Evolutionary conservation across 2,329 filamentous ascomycete genomes (phyloP).

Genomic region (Plectosphaerella sp.): DNA sequence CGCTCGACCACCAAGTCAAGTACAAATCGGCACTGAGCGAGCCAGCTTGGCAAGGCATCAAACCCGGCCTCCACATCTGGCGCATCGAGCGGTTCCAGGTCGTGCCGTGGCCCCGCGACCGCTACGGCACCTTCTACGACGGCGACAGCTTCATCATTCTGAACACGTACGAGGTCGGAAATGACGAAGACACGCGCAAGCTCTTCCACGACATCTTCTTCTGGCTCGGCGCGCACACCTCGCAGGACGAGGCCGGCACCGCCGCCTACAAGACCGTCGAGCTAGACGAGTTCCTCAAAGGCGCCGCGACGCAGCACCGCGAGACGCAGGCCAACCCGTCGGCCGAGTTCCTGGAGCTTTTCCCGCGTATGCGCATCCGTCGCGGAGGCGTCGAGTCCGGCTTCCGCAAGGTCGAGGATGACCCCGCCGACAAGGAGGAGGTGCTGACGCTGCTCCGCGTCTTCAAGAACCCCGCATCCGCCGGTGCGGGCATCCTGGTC

Average conservation of each 20-base stretch:
- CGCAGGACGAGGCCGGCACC: slow-evolving; percentile 64
- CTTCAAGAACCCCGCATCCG: slow-evolving; percentile 52
- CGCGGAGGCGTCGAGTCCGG: slow-evolving; percentile 58
- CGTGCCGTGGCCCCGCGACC: slow-evolving; percentile 52
- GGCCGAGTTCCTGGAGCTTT: slow-evolving; percentile 55
- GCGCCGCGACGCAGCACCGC: slow-evolving; percentile 59
- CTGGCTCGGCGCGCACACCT: slow-evolving; percentile 62
- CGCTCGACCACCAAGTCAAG: slow-evolving; percentile 64
- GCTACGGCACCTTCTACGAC: slow-evolving; percentile 58
- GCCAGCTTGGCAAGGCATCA: slow-evolving; percentile 62
- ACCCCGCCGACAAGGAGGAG: slow-evolving; percentile 32
- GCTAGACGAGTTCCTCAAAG: slow-evolving; percentile 61
- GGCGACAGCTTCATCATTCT: slow-evolving; percentile 67
- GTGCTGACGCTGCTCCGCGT: slow-evolving; percentile 53
- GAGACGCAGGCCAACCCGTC: slow-evolving; percentile 58
- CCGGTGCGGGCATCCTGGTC: slow-evolving; percentile 48
- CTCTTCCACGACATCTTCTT: slow-evolving; percentile 65
- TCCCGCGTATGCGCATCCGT: slow-evolving; percentile 56
- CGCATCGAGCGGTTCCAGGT: slow-evolving; percentile 65
- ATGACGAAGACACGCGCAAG: slow-evolving; percentile 34
- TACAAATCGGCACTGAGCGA: slow-evolving; percentile 61
- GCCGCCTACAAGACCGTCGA: slow-evolving; percentile 70
- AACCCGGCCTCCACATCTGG: slow-evolving; percentile 57
- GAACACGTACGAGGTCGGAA: slow-evolving; percentile 50
- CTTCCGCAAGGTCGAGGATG: slow-evolving; percentile 57